Evolutionary conservation across 441 rosid species (phyloP), one percentile per base, ranked within the genome.

Genomic region (Erodium trifolium): DNA sequence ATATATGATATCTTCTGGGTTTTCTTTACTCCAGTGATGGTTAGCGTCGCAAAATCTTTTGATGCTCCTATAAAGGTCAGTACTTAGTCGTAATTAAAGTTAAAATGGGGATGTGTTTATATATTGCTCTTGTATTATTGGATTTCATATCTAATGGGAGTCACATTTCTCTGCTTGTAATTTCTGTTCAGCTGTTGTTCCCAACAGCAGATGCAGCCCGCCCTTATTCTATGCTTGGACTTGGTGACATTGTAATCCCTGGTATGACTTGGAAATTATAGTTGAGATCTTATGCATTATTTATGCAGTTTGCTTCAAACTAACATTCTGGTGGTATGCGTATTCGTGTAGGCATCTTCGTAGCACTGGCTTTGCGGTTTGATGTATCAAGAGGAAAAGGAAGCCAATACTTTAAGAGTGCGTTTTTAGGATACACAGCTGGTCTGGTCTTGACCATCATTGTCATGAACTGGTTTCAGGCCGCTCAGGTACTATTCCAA

Each of bases 1-100:
- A 87, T 90, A 35, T 93, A 91, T 70, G 97, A 93, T 78, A 91
- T 91, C 69, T 93, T 93, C 85, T 93, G 97, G 96, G 96, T 93
- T 80, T 93, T 93, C 88, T 91, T 93, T 77, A 93, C 98, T 63
- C 98, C 96, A 0, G 98, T 93, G 51, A 93, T 93, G 97, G 99
- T 93, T 68, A 89, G 97, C 69, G 97, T 93, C 66, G 99, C 97
- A 59, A 93, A 90, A 84, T 93, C 99, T 67, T 93, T 93, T 31
- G 97, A 93, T 82, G 99, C 96, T 74, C 97, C 99, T 5, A 93
- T 93, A 53, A 93, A 93, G 99, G 99, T 89, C 68, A 77, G 93
- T 79, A 66, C 11, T 34, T 1, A 14, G 8, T 41, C 12, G 47
- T 34, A 34, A 34, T 34, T 34, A 1, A 5, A 8, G 1, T 66